Evolutionary conservation across 192 early-diverging fungal genomes (phyloP), one percentile per base, ranked within the genome.

Genomic region (Funneliformis mosseae): DNA sequence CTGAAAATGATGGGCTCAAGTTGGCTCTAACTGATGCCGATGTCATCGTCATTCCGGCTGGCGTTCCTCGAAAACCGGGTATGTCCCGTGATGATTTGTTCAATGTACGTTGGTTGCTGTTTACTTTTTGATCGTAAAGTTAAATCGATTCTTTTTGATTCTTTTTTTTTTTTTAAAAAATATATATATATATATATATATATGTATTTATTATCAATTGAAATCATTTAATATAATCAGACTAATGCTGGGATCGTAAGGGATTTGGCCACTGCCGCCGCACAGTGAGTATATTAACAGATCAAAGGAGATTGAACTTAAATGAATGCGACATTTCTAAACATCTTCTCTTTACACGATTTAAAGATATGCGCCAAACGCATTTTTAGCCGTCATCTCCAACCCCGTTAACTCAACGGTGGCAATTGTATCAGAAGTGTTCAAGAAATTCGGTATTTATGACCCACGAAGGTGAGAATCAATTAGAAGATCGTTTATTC

Each of bases 381-480:
- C 96, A 70, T 89, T 93, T 88, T 80, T 96, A 76, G 88, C 94
- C 25, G 87, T 98, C 84, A 98, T 98, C 83, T 92, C 96, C 78
- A 98, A 98, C 91, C 96, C 96, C n/a, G 96, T 98, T 82, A 98
- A 98, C 92, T 97, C 95, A n/a, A 98, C 96, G 75, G 95, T 98
- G 27, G 95, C 96, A 48, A 98, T 98, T 82, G 91, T 95, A 83
- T 93, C 95, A 74, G 95, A 98, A 87, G 92, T 94, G 45, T 90
- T 96, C 83, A 97, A 97, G 92, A 92, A 95, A 88, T 86, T 88
- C 75, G 90, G 90, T 72, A 93, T 95, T 77, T 98, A 94, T 86
- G 93, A 98, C 87, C 92, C 96, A 76, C 89, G 88, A 85, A 89
- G 82, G 85, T 87, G 80, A 82, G 23, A 64, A 27, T 25, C 28